These are phyloP conservation scores for Triadica sebifera DNA, from an alignment of 345 rosid species.

Conservation along the genomic window DNA sequence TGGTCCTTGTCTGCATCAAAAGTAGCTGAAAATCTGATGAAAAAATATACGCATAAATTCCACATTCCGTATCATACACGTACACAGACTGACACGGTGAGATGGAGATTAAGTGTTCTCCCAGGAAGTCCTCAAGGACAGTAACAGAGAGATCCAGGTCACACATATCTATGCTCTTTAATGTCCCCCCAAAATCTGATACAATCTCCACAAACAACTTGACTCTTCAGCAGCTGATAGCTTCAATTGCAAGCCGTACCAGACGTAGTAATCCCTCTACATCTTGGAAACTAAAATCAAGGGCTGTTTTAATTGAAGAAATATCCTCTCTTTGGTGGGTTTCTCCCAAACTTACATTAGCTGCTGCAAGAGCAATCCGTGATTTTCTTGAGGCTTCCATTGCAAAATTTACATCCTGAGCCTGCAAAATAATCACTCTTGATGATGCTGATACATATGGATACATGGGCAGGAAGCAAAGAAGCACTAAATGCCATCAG, in stretches of 20 bases:
- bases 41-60: slow-evolving; percentile 19
- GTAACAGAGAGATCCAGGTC: slow-evolving; percentile 12
- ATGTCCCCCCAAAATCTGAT: slow-evolving; percentile 11
- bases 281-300: slow-evolving; percentile 94
- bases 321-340: slow-evolving; percentile 56
- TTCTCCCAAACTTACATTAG: slow-evolving; percentile 48
- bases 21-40: slow-evolving; percentile 27
- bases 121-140: slow-evolving; percentile 14
- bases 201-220: slow-evolving; percentile 23
- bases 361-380: slow-evolving; percentile 60
- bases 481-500: neutral
- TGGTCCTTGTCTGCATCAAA: slow-evolving; percentile 20
- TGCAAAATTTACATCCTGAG: slow-evolving; percentile 73
- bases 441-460: neutral
- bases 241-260: slow-evolving; percentile 82
- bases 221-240: slow-evolving; percentile 50
- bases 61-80: slow-evolving; percentile 26
- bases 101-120: slow-evolving; percentile 11
- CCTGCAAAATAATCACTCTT: slow-evolving; percentile 45
- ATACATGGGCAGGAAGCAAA: neutral
- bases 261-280: slow-evolving; percentile 71
- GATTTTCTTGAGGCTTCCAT: slow-evolving; percentile 98
- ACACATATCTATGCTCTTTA: slow-evolving; percentile 9
- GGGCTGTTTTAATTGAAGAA: slow-evolving; percentile 67
- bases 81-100: slow-evolving; percentile 20